These are phyloP conservation scores for Fraxinus albicans DNA, from an alignment of 305 asterid genomes.

Conservation along the genomic window DNA sequence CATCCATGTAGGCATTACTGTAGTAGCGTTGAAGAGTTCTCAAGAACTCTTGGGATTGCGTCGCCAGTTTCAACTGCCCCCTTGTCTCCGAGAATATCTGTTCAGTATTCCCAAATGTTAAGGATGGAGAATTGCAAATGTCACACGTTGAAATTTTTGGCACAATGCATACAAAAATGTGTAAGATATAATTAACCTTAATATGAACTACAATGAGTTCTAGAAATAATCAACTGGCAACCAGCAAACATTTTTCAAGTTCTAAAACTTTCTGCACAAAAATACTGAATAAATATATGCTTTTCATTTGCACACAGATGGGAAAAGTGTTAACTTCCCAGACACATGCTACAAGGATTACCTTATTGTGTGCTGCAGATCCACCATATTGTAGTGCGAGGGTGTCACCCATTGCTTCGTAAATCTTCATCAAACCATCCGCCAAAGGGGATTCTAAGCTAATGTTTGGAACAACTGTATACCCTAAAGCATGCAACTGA, in stretches of 20 bases:
- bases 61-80: constrained; percentile 97
- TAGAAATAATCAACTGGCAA: neutral
- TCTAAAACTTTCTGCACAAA: neutral
- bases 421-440: constrained; percentile 70
- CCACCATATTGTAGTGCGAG: constrained; percentile 97
- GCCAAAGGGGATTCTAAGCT: constrained; percentile 63
- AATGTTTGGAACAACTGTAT: constrained; percentile 46
- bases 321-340: neutral
- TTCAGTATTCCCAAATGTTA: constrained; percentile 18
- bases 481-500: constrained; percentile 81
- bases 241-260: constrained; percentile 5
- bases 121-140: neutral
- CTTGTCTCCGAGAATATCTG: constrained; percentile 91
- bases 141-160: neutral
- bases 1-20: constrained; percentile 92
- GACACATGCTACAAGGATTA: constrained; percentile 24
- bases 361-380: constrained; percentile 98
- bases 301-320: neutral
- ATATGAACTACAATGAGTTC: neutral
- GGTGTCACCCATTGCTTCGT: constrained; percentile 94
- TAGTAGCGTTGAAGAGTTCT: constrained; percentile 85
- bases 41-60: constrained; percentile 80
- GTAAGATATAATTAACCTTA: neutral
- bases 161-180: neutral
- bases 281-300: neutral